phyloP scores from a whole-genome alignment of 345 rosid species.

The Citrus trifoliata region DNA sequence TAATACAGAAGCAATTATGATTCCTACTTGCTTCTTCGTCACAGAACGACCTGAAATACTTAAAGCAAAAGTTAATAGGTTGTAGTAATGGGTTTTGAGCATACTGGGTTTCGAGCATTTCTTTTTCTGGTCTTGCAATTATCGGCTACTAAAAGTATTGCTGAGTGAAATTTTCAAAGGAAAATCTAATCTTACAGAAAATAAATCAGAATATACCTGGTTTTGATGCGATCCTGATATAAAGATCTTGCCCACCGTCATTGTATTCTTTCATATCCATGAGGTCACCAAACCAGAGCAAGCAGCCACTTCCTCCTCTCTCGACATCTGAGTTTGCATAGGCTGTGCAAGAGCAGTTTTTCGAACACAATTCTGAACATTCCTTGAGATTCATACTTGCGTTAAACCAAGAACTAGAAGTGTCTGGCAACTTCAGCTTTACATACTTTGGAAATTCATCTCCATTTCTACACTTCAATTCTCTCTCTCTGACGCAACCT shows the following conservation, averaged over 20 bases:
- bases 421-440: slow-evolving; percentile 45
- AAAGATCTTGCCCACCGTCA: slow-evolving; percentile 22
- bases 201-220: slow-evolving; percentile 19
- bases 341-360: slow-evolving; percentile 52
- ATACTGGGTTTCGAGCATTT: background rate
- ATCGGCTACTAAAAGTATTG: background rate
- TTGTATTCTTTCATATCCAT: slow-evolving; percentile 27
- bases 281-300: slow-evolving; percentile 45
- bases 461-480: slow-evolving; percentile 24
- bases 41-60: background rate
- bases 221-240: slow-evolving; percentile 22
- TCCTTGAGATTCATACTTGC: slow-evolving; percentile 26
- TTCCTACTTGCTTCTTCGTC: slow-evolving; percentile 1
- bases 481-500: slow-evolving; percentile 45
- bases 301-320: slow-evolving; percentile 46
- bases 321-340: slow-evolving; percentile 36
- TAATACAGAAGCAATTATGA: background rate
- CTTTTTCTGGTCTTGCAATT: background rate
- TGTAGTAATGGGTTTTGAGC: background rate
- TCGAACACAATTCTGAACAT: slow-evolving; percentile 25
- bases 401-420: slow-evolving; percentile 21
- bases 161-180: background rate
- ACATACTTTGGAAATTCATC: slow-evolving; percentile 33
- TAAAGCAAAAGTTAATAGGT: background rate
- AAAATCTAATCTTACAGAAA: background rate